Evolutionary conservation across 2,329 filamentous ascomycete species (phyloP).

Genomic region (Sporothrix curviconia): DNA sequence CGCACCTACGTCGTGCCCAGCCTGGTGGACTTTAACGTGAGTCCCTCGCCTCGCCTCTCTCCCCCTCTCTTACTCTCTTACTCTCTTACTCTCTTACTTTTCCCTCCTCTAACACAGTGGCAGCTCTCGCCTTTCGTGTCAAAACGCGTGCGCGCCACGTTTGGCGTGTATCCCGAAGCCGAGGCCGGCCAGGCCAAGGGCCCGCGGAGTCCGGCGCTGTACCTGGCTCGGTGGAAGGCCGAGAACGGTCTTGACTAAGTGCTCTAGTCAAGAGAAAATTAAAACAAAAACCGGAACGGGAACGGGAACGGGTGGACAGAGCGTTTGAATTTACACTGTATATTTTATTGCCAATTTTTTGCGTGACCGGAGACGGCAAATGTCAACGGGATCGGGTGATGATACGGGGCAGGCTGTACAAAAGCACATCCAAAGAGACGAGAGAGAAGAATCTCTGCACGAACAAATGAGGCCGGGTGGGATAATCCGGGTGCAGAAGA

Average conservation of each 20-base stretch:
- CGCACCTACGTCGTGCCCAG: conserved; percentile 75
- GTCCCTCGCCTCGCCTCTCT: neutral
- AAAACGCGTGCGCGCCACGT: conserved; percentile 45
- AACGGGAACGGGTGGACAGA: neutral
- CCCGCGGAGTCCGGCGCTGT: conserved; percentile 54
- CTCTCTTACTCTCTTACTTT: neutral
- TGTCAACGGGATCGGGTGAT: neutral
- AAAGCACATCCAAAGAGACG: too few relatives aligned
- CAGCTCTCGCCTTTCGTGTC: conserved; percentile 81
- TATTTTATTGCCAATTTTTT: neutral
- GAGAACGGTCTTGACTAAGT: conserved; percentile 55
- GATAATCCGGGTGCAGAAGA: neutral
- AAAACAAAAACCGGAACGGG: neutral
- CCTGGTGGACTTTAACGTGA: conserved; percentile 65
- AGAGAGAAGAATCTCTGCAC: neutral
- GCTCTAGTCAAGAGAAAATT: neutral
- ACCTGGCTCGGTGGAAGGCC: conserved; percentile 60
- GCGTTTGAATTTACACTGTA: conserved; percentile 12
- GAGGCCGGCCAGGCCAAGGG: conserved; percentile 44
- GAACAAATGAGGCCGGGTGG: neutral
- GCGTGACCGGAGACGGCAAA: neutral
- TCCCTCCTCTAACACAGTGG: too few relatives aligned
- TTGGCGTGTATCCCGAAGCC: conserved; percentile 39
- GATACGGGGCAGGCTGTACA: neutral
- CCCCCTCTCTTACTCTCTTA: too few relatives aligned